These are phyloP conservation scores for Euphorbia peplus DNA, from an alignment of 345 rosid genomes.

Conservation along the genomic window DNA sequence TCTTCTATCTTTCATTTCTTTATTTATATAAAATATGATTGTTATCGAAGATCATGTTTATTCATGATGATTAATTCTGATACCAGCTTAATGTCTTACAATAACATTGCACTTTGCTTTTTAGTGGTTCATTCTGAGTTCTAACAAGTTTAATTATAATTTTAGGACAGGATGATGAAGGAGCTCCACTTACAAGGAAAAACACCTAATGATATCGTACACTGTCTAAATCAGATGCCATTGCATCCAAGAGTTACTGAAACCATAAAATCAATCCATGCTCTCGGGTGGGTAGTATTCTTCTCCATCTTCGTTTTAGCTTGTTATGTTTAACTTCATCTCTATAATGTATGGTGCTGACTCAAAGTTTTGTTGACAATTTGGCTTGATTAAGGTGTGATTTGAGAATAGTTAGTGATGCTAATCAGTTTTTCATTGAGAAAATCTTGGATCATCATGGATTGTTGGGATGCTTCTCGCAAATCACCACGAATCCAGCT, in stretches of 20 bases:
- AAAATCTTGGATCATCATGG: constrained; percentile 65
- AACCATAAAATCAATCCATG: constrained; percentile 54
- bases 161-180: constrained; percentile 81
- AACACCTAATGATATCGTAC: constrained; percentile 50
- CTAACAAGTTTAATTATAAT: background rate
- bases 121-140: background rate
- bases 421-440: constrained; percentile 72
- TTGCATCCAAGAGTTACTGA: constrained; percentile 41
- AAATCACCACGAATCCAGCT: constrained; percentile 55
- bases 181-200: constrained; percentile 73
- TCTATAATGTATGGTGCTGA: constrained; percentile 6
- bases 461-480: constrained; percentile 60
- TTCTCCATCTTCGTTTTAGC: background rate
- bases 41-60: background rate
- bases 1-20: background rate
- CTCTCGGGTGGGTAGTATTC: constrained; percentile 44
- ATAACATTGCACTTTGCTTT: background rate
- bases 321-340: background rate
- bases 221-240: constrained; percentile 52
- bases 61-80: too few relatives aligned
- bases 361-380: constrained; percentile 7
- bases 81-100: background rate
- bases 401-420: constrained; percentile 75
- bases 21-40: too few relatives aligned
- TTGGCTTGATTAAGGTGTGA: constrained; percentile 52